A percentile compares a stretch with the other conserved stretches of the same genome.
Conservation (phyloP, 345 rosid genomes). For the Tarenaya hassleriana region DNA sequence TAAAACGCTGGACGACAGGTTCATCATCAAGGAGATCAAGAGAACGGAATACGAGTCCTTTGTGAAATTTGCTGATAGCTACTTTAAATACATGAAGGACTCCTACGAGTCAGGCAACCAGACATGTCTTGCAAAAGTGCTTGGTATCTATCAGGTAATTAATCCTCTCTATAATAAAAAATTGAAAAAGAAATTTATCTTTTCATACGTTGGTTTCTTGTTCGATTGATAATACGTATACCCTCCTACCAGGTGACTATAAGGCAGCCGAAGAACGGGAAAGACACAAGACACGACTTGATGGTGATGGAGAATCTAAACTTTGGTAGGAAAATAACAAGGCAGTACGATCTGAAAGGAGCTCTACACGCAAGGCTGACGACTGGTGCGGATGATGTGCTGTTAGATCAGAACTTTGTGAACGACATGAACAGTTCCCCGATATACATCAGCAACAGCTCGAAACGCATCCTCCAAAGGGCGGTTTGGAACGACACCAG, state of each 20-base stretch:
- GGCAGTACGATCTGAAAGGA: conserved; percentile 79
- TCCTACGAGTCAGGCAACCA: conserved; percentile 54
- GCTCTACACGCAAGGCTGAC: conserved; percentile 47
- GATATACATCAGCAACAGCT: conserved; percentile 48
- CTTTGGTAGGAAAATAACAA: conserved; percentile 47
- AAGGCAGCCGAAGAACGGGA: conserved; percentile 51
- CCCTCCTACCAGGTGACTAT: conserved; percentile 41
- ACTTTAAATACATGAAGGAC: conserved; percentile 60
- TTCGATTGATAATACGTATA: too few relatives aligned
- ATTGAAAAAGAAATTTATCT: too few relatives aligned
- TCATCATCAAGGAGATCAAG: conserved; percentile 73
- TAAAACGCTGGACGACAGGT: conserved; percentile 62
- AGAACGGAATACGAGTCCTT: conserved; percentile 74
- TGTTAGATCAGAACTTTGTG: conserved; percentile 71
- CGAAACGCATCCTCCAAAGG: conserved; percentile 53
- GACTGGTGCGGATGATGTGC: conserved; percentile 47
- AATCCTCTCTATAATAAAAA: neutral
- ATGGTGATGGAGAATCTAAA: conserved; percentile 91
- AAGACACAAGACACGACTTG: conserved; percentile 55
- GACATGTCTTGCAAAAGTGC: conserved; percentile 77
- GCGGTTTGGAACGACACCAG: conserved; percentile 76
- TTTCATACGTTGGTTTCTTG: too few relatives aligned
- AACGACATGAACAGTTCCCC: conserved; percentile 73
- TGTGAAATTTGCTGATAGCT: conserved; percentile 53
- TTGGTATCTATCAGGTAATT: conserved; percentile 88